Evolutionary conservation across 352 stramenopile species (phyloP), one percentile per base, ranked within the genome.

Genomic region (Phytophthora syringae): DNA sequence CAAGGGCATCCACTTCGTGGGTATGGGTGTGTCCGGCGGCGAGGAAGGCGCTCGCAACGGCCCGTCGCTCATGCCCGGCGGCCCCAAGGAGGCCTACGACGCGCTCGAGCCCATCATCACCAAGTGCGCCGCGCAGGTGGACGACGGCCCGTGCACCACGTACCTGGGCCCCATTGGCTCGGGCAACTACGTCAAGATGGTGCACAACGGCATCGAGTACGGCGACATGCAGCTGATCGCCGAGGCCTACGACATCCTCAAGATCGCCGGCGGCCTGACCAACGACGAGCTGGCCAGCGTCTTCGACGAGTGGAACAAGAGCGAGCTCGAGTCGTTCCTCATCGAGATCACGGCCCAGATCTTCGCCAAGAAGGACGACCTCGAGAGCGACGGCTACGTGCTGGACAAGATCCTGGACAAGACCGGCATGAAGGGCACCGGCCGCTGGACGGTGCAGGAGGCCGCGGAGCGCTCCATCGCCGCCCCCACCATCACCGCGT

Each of bases 141-240:
- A 96, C 60, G 90, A 97, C 60, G 94, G 94, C 21, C 82, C 97
- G 20, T 99, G 98, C 77, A 98, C 97, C 20, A 98, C 95, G 45
- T 99, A 99, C 81, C 79, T 99, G 48, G 98, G 98, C 34, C 90
- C 89, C 16, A 91, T 98, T 34, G 98, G 98, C 66, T 90, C 90
- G 28, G 98, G 98, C 57, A 99, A 99, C 85, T 99, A 99, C 82
- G 97, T 99, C 51, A 99, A 99, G 87, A 99, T 99, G 97, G 97
- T 99, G 60, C 98, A 99, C 92, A 99, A 99, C 86, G 98, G 98
- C 61, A 99, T 99, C 70, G 98, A 99, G 78, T 99, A 99, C 82
- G 97, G 97, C 52, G 97, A 99, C 79, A 99, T 99, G 97, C 97
- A 99, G 82, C 81, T 99, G 20, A 99, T 99, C 76, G 92, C 89